These are phyloP conservation scores for Boletus smithii DNA, from an alignment of 1,284 basidiomycete species.

Conservation along the genomic window DNA sequence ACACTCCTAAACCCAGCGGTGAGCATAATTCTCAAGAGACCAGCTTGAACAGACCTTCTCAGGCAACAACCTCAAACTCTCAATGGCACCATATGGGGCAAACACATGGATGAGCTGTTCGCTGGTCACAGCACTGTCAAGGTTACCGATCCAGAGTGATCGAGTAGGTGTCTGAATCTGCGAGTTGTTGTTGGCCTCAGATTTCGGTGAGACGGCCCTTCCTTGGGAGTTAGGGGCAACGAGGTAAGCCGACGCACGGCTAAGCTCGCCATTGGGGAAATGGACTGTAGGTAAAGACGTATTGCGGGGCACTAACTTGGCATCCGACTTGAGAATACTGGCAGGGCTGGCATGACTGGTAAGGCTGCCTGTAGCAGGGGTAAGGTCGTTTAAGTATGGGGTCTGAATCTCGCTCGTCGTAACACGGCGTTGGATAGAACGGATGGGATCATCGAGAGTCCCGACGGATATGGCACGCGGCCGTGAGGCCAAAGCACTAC, in stretches of 20 bases:
- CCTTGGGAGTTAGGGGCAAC: constrained; percentile 61
- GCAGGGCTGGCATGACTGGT: constrained; percentile 46
- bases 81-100: constrained; percentile 93
- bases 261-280: constrained; percentile 61
- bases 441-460: constrained; percentile 77
- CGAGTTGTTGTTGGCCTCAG: constrained; percentile 58
- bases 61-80: constrained; percentile 88
- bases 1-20: constrained; percentile 66
- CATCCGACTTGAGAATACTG: constrained; percentile 53
- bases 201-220: constrained; percentile 75
- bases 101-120: constrained; percentile 95
- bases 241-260: constrained; percentile 64
- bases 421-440: constrained; percentile 59
- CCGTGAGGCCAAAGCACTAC: constrained; percentile 45
- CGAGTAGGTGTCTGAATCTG: constrained; percentile 90
- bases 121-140: constrained; percentile 89
- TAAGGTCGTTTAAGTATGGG: constrained; percentile 56
- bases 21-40: constrained; percentile 7
- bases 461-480: constrained; percentile 92
- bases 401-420: constrained; percentile 52
- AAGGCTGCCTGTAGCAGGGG: constrained; percentile 39
- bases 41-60: constrained; percentile 73
- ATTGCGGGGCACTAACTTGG: constrained; percentile 50
- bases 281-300: constrained; percentile 60
- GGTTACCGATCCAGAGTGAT: constrained; percentile 96